These are phyloP conservation scores for Basipetospora sp. DNA, from an alignment of 2,329 filamentous ascomycete genomes.

Conservation along the genomic window DNA sequence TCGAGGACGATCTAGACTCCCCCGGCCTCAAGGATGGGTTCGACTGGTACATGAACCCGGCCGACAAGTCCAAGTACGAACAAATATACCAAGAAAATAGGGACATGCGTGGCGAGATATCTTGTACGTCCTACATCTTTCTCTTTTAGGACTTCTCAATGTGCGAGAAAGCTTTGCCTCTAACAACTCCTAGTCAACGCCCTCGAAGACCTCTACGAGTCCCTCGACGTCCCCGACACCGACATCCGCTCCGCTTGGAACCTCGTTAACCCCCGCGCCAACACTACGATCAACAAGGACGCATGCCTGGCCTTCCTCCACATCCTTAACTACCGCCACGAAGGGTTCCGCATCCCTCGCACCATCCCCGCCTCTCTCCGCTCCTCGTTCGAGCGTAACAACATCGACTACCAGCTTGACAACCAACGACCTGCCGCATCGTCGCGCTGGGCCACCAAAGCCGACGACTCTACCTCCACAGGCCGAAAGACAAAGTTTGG, in stretches of 20 bases:
- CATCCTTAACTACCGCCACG: constrained; percentile 89
- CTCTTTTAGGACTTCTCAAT: not conserved
- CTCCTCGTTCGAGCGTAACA: constrained; percentile 81
- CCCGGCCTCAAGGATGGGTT: constrained; percentile 87
- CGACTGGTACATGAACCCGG: constrained; percentile 97
- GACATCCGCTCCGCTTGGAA: constrained; percentile 93
- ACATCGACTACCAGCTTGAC: constrained; percentile 91
- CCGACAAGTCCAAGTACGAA: constrained; percentile 86
- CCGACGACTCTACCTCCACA: constrained; percentile 66
- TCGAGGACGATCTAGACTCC: constrained; percentile 70
- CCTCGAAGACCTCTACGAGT: constrained; percentile 72
- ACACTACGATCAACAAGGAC: constrained; percentile 78
- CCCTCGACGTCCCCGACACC: constrained; percentile 56
- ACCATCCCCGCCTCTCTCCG: constrained; percentile 83
- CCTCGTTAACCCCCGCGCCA: constrained; percentile 81
- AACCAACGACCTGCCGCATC: constrained; percentile 52
- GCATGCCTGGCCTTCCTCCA: constrained; percentile 88
- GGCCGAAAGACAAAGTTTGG: constrained; percentile 95
- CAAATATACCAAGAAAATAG: constrained; percentile 91
- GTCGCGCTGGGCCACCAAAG: constrained; percentile 64
- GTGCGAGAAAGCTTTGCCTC: constrained; percentile 8
- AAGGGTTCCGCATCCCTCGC: constrained; percentile 85
- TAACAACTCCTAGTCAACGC: constrained; percentile 59
- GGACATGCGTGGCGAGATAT: constrained; percentile 70
- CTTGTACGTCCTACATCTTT: constrained; percentile 45